Conservation (phyloP, 2,329 filamentous ascomycete species). For the Arthrobotrys megalospora region DNA sequence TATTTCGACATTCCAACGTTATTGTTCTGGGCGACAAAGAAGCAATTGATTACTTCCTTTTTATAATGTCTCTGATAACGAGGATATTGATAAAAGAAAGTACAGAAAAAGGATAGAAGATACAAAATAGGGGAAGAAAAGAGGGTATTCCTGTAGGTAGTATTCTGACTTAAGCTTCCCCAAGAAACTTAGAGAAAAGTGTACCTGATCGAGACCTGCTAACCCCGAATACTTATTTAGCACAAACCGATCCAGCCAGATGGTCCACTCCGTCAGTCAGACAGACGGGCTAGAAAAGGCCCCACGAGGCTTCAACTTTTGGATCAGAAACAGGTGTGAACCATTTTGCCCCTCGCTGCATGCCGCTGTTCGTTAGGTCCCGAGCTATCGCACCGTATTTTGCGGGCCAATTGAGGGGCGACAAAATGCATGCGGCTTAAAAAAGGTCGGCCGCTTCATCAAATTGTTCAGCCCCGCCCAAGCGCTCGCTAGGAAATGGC, state of each 20-base stretch:
- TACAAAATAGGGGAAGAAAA: conserved; percentile 2
- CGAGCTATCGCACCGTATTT: neutral
- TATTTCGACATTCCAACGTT: conserved; percentile 23
- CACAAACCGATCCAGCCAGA: neutral
- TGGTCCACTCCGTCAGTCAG: neutral
- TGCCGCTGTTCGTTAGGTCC: conserved; percentile 4
- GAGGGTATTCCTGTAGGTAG: neutral
- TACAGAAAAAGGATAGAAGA: neutral
- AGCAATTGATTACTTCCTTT: neutral
- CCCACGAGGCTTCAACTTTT: conserved; percentile 18
- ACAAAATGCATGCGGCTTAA: conserved; percentile 11
- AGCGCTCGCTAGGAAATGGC: conserved; percentile 1
- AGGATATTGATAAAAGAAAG: neutral
- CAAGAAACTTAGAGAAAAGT: neutral
- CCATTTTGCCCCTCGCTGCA: conserved; percentile 6
- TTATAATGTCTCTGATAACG: neutral
- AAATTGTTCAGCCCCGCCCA: conserved; percentile 26
- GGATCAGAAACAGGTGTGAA: neutral
- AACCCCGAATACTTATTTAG: conserved; percentile 2
- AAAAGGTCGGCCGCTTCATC: neutral
- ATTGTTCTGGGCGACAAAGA: neutral
- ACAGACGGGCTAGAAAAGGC: neutral
- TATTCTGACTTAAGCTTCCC: conserved; percentile 1
- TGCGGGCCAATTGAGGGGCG: conserved; percentile 1
- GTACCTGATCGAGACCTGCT: conserved; percentile 1